These are phyloP conservation scores for Linderina pennispora DNA, from an alignment of 192 early-diverging fungal species.

Conservation along the genomic window DNA sequence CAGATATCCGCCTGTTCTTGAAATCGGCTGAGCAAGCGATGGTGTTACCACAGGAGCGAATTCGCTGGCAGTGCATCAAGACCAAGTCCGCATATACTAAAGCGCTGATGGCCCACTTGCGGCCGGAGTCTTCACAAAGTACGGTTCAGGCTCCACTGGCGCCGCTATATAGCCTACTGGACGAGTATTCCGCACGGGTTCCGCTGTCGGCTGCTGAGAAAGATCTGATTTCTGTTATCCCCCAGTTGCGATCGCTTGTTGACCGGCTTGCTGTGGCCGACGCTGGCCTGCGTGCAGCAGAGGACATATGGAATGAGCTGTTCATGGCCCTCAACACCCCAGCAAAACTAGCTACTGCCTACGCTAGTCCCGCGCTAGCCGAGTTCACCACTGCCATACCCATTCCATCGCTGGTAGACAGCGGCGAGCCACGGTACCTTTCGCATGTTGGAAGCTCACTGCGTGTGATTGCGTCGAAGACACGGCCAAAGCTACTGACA, in stretches of 20 bases:
- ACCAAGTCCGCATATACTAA: constrained; percentile 15
- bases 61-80: constrained; percentile 16
- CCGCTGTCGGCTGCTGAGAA: constrained; percentile 7
- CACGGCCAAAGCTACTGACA: constrained; percentile 82
- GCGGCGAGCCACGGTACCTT: constrained; percentile 25
- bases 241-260: constrained; percentile 8
- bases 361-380: constrained; percentile 7
- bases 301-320: constrained; percentile 21
- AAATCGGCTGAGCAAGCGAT: constrained; percentile 3
- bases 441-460: constrained; percentile 1
- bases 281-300: not conserved
- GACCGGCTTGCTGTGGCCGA: constrained; percentile 5
- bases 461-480: constrained; percentile 56
- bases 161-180: constrained; percentile 6
- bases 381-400: constrained; percentile 13
- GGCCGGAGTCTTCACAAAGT: constrained; percentile 1
- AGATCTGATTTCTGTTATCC: constrained; percentile 5
- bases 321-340: constrained; percentile 6
- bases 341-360: constrained; percentile 2
- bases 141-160: constrained; percentile 4
- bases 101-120: not conserved
- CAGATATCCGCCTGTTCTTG: constrained; percentile 15
- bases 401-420: constrained; percentile 25
- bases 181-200: constrained; percentile 1
- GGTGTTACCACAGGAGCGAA: constrained; percentile 21